Conservation (phyloP, 225 moss, liverwort and hornwort genomes). For the Lunularia cruciata region DNA sequence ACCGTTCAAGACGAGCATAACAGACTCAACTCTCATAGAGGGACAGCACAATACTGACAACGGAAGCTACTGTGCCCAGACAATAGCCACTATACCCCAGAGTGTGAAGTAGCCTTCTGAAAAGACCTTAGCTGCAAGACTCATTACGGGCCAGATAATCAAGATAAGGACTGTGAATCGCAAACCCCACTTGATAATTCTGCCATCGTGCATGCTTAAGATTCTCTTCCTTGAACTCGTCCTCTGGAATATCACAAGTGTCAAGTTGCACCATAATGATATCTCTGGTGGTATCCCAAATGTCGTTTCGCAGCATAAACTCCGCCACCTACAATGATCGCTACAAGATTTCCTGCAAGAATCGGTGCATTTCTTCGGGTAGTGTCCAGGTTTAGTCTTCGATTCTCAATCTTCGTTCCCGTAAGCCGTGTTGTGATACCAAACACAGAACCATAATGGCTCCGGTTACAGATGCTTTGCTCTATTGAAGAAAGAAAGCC, state of each 20-base stretch:
- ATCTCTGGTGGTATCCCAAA: conserved; percentile 68
- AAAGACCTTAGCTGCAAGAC: conserved; percentile 80
- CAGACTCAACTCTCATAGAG: conserved; percentile 67
- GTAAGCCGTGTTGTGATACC: conserved; percentile 71
- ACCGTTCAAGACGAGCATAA: conserved; percentile 57
- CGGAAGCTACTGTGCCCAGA: conserved; percentile 65
- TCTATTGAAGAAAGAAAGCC: conserved; percentile 85
- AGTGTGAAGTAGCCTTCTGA: conserved; percentile 76
- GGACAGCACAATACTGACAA: conserved; percentile 68
- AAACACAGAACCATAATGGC: conserved; percentile 53
- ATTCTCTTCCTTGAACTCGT: conserved; percentile 66
- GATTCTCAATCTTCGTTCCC: conserved; percentile 56
- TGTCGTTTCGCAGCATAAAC: conserved; percentile 69
- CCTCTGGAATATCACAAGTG: conserved; percentile 54
- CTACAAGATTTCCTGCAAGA: conserved; percentile 77
- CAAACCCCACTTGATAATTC: conserved; percentile 86
- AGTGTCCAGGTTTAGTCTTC: conserved; percentile 62
- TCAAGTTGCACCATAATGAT: conserved; percentile 68
- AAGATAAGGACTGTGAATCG: conserved; percentile 69
- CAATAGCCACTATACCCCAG: conserved; percentile 79
- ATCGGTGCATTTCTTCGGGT: conserved; percentile 82
- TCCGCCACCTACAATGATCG: conserved; percentile 73
- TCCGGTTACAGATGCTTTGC: conserved; percentile 71
- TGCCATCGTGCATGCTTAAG: conserved; percentile 66
- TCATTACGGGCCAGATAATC: conserved; percentile 71